Evolutionary conservation across 805 yeast genomes (phyloP), one percentile per base, ranked within the genome.

Genomic region (Monosporozyma solicola): DNA sequence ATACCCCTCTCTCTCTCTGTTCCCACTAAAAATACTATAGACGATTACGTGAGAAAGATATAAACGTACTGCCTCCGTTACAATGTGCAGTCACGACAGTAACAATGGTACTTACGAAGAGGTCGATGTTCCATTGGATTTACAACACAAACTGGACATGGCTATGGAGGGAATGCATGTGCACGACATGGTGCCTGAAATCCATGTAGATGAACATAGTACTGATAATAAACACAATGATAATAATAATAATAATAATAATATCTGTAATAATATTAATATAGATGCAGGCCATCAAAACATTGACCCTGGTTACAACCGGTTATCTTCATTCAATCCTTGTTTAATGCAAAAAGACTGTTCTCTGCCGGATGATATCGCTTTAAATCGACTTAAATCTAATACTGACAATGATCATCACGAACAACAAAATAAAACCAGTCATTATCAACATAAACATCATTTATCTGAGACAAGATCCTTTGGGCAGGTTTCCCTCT

Each of bases 81-180:
- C 13, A 27, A 47, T 47, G 49, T 32, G 24, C 29, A 47, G 39
- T n/a, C 37, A 47, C 32, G 24, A 47, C 49, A 31, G 32, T 27
- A 27, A 39, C 11, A 51, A 35, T 27, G 55, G 51, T 43, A 27
- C 45, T 37, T 46, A 56, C 29, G 61, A 62, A 51, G 67, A 62
- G 49, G 51, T 66, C 5, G 69, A 66, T 52, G 51, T 66, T 8
- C 70, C 70, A 10, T 54, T 61, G 8, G 54, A 55, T 33, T 43
- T 66, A 49, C 66, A 62, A 49, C 52, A 59, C 45, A 59, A 56
- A 47, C 54, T 65, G 25, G 48, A 52, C 33, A 24, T 53, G 15
- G 50, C 59, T 11, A 52, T 53, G 43, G 44, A 39, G n/a, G 51
- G 51, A 5, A 20, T 15, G 29, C 16, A 24, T 24, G 29, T 22